Conservation (phyloP, 1,139 yeast genomes). For the Candida sanyaensis region DNA sequence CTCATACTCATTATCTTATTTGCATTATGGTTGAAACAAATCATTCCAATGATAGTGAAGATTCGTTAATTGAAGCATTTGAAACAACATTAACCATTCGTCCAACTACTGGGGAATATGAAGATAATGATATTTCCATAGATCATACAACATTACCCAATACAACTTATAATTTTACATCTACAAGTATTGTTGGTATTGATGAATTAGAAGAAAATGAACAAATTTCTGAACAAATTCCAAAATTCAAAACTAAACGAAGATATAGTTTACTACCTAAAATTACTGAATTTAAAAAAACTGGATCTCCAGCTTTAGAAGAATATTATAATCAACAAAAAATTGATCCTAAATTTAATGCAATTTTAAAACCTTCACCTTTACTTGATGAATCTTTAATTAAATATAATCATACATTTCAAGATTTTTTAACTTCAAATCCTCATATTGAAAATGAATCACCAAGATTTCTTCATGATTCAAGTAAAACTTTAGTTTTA, state of each 20-base stretch:
- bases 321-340: constrained; percentile 16
- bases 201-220: constrained; percentile 39
- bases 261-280: constrained; percentile 32
- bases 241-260: constrained; percentile 36
- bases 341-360: constrained; percentile 23
- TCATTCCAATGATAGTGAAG: constrained; percentile 41
- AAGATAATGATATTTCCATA: constrained; percentile 41
- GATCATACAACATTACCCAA: constrained; percentile 43
- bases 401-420: constrained; percentile 44
- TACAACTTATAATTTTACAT: constrained; percentile 23
- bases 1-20: not conserved
- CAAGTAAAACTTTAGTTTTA: constrained; percentile 53
- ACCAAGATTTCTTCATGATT: constrained; percentile 43
- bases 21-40: not conserved
- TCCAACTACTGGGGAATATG: constrained; percentile 43
- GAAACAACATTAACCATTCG: constrained; percentile 48
- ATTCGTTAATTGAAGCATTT: constrained; percentile 48
- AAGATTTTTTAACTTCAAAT: constrained; percentile 51
- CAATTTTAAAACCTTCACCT: constrained; percentile 33
- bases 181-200: constrained; percentile 35
- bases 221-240: constrained; percentile 33
- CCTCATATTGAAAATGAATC: constrained; percentile 58
- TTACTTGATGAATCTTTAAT: constrained; percentile 37
- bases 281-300: constrained; percentile 12
- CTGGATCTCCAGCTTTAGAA: constrained; percentile 18